Conservation (phyloP, 345 rosid genomes). For the Combretum micranthum region DNA sequence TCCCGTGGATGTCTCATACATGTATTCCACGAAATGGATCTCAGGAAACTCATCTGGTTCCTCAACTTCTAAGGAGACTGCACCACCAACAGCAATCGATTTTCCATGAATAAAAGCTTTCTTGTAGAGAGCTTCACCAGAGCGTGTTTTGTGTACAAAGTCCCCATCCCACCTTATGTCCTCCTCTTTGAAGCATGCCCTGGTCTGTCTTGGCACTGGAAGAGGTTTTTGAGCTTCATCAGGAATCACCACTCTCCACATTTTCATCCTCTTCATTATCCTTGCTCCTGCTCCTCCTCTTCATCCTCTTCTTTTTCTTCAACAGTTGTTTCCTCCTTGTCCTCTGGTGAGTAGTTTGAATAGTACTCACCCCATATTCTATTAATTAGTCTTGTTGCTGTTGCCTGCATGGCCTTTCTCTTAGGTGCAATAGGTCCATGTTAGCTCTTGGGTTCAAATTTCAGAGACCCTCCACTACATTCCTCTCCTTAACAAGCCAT, state of each 20-base stretch:
- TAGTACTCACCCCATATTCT: slow-evolving; percentile 84
- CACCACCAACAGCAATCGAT: slow-evolving; percentile 39
- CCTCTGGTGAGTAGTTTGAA: slow-evolving; percentile 55
- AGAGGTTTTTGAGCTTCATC: slow-evolving; percentile 13
- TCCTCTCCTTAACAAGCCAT: slow-evolving; percentile 69
- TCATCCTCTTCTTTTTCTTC: slow-evolving; percentile 34
- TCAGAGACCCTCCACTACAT: slow-evolving; percentile 24
- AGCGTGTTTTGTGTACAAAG: slow-evolving; percentile 23
- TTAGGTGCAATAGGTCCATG: slow-evolving; percentile 38
- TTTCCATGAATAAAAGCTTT: slow-evolving; percentile 43
- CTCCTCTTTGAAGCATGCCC: slow-evolving; percentile 17
- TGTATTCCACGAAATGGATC: slow-evolving; percentile 56
- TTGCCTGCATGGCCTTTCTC: slow-evolving; percentile 75
- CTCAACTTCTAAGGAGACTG: slow-evolving; percentile 31
- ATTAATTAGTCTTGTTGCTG: slow-evolving; percentile 68
- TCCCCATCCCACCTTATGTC: slow-evolving; percentile 55
- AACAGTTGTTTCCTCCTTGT: slow-evolving; percentile 22
- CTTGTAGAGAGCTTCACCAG: slow-evolving; percentile 40
- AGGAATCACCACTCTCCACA: slow-evolving; percentile 21
- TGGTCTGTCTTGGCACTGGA: slow-evolving; percentile 16
- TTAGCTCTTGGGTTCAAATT: slow-evolving; percentile 67
- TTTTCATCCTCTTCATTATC: slow-evolving; percentile 42
- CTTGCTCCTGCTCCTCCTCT: slow-evolving; percentile 29
- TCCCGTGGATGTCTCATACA: slow-evolving; percentile 40
- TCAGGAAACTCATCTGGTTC: slow-evolving; percentile 32